These are phyloP conservation scores for Ceratopteris richardii DNA, from an alignment of 75 land plant genomes.

Conservation along the genomic window DNA sequence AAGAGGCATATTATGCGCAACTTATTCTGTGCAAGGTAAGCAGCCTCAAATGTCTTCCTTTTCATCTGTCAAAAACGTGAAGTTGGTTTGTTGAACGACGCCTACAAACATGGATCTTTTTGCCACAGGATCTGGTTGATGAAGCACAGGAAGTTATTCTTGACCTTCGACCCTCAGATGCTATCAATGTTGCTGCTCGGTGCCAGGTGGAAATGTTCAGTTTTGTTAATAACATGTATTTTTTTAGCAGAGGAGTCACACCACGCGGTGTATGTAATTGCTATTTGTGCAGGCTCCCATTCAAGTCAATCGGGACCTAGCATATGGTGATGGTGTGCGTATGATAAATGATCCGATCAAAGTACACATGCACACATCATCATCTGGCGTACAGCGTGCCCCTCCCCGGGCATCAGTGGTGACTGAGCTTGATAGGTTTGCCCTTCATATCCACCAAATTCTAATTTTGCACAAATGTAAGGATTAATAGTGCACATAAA, in stretches of 20 bases:
- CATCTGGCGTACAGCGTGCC: conserved; percentile 13
- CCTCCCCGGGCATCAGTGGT: conserved; percentile 34
- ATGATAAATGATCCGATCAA: conserved; percentile 54
- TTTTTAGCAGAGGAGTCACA: too few species aligned
- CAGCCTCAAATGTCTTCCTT: not conserved
- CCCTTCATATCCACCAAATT: not conserved
- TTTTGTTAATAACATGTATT: not conserved
- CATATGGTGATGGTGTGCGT: conserved; percentile 75
- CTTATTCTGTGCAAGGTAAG: conserved; percentile 61
- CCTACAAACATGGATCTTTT: not conserved
- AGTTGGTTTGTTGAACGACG: too few species aligned
- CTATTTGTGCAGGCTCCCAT: conserved; percentile 82
- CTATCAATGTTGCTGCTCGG: conserved; percentile 84
- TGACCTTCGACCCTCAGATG: conserved; percentile 92
- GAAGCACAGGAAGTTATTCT: conserved; percentile 45
- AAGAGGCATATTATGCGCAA: conserved; percentile 84
- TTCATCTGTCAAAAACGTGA: not conserved
- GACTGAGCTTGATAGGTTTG: conserved; percentile 57
- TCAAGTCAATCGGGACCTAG: conserved; percentile 74
- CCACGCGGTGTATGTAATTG: too few species aligned
- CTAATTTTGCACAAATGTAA: too few species aligned
- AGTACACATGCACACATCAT: conserved; percentile 4
- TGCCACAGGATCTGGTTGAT: conserved; percentile 22
- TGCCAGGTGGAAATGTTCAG: conserved; percentile 49
- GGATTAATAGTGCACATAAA: too few species aligned